Evolutionary conservation across 2,329 filamentous ascomycete genomes (phyloP).

Genomic region (Aspergillus sp.): DNA sequence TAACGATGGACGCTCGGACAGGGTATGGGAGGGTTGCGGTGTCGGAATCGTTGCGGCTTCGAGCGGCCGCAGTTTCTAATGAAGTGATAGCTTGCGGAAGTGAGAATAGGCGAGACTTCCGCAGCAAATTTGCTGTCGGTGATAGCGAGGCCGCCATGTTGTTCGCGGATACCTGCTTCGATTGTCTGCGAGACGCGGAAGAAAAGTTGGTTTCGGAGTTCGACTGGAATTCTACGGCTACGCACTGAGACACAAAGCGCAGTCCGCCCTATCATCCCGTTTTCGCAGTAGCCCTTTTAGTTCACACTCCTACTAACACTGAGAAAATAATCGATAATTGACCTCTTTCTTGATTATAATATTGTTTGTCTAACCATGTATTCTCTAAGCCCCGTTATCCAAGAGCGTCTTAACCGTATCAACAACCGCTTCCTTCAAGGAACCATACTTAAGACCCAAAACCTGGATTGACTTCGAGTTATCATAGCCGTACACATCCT

Average conservation of each 20-base stretch:
- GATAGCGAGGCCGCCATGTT: conserved; percentile 51
- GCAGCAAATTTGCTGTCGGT: conserved; percentile 68
- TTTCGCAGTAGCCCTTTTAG: not conserved
- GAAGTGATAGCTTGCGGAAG: conserved; percentile 73
- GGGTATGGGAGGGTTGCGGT: conserved; percentile 75
- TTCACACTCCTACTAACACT: too few relatives aligned
- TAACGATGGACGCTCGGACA: conserved; percentile 79
- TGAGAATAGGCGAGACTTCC: conserved; percentile 86
- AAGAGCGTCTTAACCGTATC: conserved; percentile 40
- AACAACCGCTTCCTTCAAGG: conserved; percentile 38
- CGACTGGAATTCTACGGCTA: conserved; percentile 26
- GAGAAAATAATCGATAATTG: not conserved
- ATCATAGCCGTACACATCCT: conserved; percentile 34
- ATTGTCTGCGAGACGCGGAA: conserved; percentile 22
- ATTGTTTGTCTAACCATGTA: not conserved
- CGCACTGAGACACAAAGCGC: conserved; percentile 19
- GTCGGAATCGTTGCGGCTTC: conserved; percentile 56
- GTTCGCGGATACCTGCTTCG: conserved; percentile 23
- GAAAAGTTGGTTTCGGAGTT: conserved; percentile 33
- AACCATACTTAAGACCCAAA: conserved; percentile 41
- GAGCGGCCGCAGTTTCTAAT: conserved; percentile 52
- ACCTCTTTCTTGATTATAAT: not conserved
- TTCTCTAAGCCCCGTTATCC: conserved; percentile 30
- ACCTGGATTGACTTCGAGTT: conserved; percentile 43
- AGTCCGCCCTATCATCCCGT: not conserved